phyloP scores from a whole-genome alignment of 108 stramenopile genomes.

The Schizochytrium sp. region DNA sequence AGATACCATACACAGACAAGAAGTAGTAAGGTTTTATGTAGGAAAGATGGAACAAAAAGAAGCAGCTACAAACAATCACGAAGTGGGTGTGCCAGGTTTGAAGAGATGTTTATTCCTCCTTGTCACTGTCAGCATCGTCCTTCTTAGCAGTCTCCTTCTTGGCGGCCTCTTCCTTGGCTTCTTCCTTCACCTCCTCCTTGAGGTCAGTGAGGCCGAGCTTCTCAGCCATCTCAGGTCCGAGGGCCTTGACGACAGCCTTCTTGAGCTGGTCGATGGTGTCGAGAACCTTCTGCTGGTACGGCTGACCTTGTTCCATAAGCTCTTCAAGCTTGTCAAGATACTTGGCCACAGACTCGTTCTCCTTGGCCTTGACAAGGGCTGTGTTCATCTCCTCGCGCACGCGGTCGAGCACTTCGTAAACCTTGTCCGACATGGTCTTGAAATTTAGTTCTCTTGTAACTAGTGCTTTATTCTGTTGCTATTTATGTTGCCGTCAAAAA shows the following conservation, averaged over 20 bases:
- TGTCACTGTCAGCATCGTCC: not conserved
- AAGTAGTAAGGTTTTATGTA: too few species aligned
- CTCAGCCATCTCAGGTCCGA: conserved; percentile 27
- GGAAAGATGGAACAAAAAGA: too few species aligned
- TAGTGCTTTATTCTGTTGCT: too few species aligned
- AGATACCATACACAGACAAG: too few species aligned
- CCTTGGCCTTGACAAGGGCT: conserved; percentile 51
- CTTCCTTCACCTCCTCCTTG: conserved; percentile 14
- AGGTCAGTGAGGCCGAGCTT: conserved; percentile 30
- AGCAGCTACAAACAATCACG: too few species aligned
- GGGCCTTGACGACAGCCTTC: conserved; percentile 32
- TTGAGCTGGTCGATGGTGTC: conserved; percentile 62
- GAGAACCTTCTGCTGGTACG: not conserved
- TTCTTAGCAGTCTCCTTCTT: not conserved
- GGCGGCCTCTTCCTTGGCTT: not conserved
- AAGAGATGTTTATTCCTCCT: not conserved
- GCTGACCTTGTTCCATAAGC: not conserved
- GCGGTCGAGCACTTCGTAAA: conserved; percentile 36
- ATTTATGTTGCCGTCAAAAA: too few species aligned
- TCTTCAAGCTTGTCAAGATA: conserved; percentile 34
- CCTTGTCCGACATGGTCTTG: not conserved
- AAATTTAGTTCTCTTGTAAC: too few species aligned
- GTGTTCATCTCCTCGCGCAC: conserved; percentile 41
- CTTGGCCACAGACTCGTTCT: conserved; percentile 11
- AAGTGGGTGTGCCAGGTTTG: not conserved